Conservation (phyloP, 2,329 filamentous ascomycete genomes). For the Pseudocercospora ulei region DNA sequence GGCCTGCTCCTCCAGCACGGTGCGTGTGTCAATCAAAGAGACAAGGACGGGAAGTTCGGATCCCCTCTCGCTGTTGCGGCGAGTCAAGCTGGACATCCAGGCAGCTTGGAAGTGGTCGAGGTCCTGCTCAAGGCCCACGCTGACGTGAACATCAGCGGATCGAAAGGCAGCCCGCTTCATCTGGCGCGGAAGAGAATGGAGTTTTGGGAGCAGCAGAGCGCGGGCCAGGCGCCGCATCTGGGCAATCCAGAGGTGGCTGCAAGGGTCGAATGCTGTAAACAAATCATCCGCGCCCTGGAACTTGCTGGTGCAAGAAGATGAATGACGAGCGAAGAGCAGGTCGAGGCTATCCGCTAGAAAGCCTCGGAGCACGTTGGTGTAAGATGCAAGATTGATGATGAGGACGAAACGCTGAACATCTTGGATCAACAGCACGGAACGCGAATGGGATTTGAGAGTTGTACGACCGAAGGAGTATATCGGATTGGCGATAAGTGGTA, state of each 20-base stretch:
- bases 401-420: too few relatives aligned
- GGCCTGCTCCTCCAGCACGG: slow-evolving; percentile 25
- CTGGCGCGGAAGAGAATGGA: slow-evolving; percentile 8
- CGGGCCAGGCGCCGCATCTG: slow-evolving; percentile 11
- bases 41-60: slow-evolving; percentile 20
- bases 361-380: too few relatives aligned
- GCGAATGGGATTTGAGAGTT: too few relatives aligned
- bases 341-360: too few relatives aligned
- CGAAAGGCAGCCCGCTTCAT: slow-evolving; percentile 6
- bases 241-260: slow-evolving; percentile 12
- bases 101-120: slow-evolving; percentile 27
- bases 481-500: too few relatives aligned
- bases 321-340: too few relatives aligned
- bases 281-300: slow-evolving; percentile 18
- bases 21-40: slow-evolving; percentile 21
- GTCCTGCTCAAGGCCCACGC: slow-evolving; percentile 25
- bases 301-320: slow-evolving; percentile 13
- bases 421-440: too few relatives aligned
- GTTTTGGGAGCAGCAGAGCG: slow-evolving; percentile 12
- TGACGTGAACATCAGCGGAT: slow-evolving; percentile 4
- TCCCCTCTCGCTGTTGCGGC: slow-evolving; percentile 30
- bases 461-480: too few relatives aligned
- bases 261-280: slow-evolving; percentile 18
- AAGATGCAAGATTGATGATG: too few relatives aligned
- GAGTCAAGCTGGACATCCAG: slow-evolving; percentile 15